A percentile compares a stretch with the other conserved stretches of the same genome.
These are phyloP conservation scores for Hydrangea macrophylla DNA, from an alignment of 148 eudicot genomes.

Conservation along the genomic window DNA sequence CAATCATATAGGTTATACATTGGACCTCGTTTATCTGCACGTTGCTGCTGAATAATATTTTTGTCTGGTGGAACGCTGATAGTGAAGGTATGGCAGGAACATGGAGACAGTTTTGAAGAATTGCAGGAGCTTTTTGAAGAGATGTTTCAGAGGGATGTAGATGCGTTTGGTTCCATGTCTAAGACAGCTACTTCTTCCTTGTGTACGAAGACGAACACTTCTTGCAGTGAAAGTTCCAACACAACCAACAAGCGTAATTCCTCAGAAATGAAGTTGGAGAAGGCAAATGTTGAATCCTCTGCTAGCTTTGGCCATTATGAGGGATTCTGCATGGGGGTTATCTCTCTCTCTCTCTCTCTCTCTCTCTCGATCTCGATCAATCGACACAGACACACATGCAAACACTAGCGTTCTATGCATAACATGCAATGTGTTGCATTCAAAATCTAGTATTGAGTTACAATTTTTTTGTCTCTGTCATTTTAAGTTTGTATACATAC, in stretches of 20 bases:
- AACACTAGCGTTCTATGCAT: background rate
- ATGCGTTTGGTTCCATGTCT: conserved; percentile 30
- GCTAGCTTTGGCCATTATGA: conserved; percentile 31
- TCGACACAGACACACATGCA: background rate
- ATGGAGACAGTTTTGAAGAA: conserved; percentile 67
- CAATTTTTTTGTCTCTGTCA: no score
- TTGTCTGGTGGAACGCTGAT: conserved; percentile 1
- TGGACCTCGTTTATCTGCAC: background rate
- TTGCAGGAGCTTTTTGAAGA: conserved; percentile 63
- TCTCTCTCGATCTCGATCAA: background rate
- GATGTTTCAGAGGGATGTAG: conserved; percentile 47
- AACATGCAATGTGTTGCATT: background rate
- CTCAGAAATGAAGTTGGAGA: conserved; percentile 21
- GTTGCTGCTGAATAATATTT: background rate
- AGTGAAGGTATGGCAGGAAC: conserved; percentile 47
- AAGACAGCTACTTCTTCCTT: conserved; percentile 25
- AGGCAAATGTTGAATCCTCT: conserved; percentile 16
- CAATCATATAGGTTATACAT: background rate
- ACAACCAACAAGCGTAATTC: conserved; percentile 42
- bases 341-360: conserved; percentile 4
- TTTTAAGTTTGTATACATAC: no score
- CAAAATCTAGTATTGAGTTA: background rate
- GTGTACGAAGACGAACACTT: conserved; percentile 31
- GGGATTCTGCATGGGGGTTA: conserved; percentile 59
- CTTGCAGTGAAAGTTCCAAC: conserved; percentile 23